phyloP scores from a whole-genome alignment of 129 eudicot species.

The Sambucus nigra region DNA sequence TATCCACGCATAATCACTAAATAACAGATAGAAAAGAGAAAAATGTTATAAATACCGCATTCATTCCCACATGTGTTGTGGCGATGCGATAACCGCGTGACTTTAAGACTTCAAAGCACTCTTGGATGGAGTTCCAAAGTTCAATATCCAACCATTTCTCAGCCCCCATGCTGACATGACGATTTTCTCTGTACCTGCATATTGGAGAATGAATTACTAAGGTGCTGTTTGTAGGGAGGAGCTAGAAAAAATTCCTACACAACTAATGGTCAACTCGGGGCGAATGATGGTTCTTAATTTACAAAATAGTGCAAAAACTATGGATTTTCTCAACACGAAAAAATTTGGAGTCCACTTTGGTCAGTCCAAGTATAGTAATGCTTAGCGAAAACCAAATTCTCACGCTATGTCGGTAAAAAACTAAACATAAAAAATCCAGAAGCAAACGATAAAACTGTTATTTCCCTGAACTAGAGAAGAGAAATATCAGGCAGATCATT shows the following conservation, averaged over 20 bases:
- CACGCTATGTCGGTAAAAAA: background rate
- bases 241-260: background rate
- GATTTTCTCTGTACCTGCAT: conserved; percentile 71
- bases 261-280: too few relatives aligned
- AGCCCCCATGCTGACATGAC: conserved; percentile 97
- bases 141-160: conserved; percentile 98
- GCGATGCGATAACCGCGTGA: conserved; percentile 95
- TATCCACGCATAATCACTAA: background rate
- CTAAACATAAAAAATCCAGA: background rate
- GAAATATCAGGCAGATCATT: background rate
- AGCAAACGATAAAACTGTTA: background rate
- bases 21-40: background rate
- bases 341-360: background rate
- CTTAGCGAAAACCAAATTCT: background rate
- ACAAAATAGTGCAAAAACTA: background rate
- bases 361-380: background rate
- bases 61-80: conserved; percentile 74
- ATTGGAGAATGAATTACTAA: background rate
- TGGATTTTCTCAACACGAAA: background rate
- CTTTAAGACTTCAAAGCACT: conserved; percentile 66
- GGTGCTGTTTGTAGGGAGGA: background rate
- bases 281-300: background rate
- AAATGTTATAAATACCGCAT: conserved; percentile 38
- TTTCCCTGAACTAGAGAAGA: background rate
- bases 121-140: conserved; percentile 65